Percentiles rank a stretch among this genome's conserved stretches.
phyloP scores from a whole-genome alignment of 2,329 filamentous ascomycete genomes.

The Aspergillus sp. region DNA sequence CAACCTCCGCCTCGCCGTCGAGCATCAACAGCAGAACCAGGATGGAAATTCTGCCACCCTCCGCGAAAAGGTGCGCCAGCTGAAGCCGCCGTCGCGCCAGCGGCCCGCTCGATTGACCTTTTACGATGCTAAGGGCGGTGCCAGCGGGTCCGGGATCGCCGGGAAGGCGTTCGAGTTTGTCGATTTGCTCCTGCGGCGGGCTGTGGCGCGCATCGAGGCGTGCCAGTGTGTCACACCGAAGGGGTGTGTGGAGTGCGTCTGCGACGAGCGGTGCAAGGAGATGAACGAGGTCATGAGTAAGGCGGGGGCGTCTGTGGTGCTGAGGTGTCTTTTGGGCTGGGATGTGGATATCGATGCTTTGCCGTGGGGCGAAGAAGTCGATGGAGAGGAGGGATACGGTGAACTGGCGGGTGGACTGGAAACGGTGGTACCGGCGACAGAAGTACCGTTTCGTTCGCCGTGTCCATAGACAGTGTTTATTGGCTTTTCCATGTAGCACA shows the following conservation, averaged over 20 bases:
- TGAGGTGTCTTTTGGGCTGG: constrained; percentile 70
- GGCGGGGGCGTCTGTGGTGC: constrained; percentile 75
- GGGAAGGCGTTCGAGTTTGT: constrained; percentile 93
- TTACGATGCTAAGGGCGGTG: constrained; percentile 90
- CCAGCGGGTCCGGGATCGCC: constrained; percentile 78
- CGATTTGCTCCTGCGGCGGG: constrained; percentile 72
- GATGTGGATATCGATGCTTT: constrained; percentile 80
- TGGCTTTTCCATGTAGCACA: no score
- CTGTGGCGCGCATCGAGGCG: constrained; percentile 69
- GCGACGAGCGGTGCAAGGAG: constrained; percentile 78
- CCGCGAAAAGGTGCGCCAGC: constrained; percentile 11
- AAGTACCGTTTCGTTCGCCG: constrained; percentile 48
- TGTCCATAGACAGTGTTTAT: background rate
- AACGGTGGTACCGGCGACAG: constrained; percentile 72
- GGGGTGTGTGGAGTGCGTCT: constrained; percentile 89
- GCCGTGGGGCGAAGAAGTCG: constrained; percentile 80
- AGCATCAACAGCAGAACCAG: constrained; percentile 2
- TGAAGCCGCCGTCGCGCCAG: constrained; percentile 57
- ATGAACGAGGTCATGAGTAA: constrained; percentile 93
- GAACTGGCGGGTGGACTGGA: constrained; percentile 69
- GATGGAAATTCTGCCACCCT: background rate
- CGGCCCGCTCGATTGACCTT: constrained; percentile 86
- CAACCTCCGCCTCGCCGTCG: constrained; percentile 30
- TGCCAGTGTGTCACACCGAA: constrained; percentile 66
- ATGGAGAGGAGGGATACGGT: constrained; percentile 70